These are phyloP conservation scores for Casaregolazyma lundiana DNA, from an alignment of 1,139 yeast genomes.

Conservation along the genomic window DNA sequence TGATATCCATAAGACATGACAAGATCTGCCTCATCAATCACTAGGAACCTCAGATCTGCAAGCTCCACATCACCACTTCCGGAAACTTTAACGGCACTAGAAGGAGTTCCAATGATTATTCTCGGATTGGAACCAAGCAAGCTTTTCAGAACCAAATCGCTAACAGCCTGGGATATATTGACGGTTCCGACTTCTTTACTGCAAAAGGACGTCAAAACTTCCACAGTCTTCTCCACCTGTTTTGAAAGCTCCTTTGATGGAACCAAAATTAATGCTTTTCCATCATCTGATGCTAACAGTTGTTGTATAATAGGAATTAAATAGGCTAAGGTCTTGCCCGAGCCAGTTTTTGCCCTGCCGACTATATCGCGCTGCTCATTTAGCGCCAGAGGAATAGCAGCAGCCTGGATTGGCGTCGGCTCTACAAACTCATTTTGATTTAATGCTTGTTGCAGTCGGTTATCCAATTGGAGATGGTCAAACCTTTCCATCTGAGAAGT, in stretches of 20 bases:
- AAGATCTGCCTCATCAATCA: conserved; percentile 90
- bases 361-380: conserved; percentile 83
- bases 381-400: conserved; percentile 86
- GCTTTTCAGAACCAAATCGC: conserved; percentile 69
- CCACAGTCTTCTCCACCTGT: conserved; percentile 69
- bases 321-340: conserved; percentile 88
- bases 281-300: conserved; percentile 39
- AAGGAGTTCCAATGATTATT: conserved; percentile 82
- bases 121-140: conserved; percentile 69
- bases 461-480: conserved; percentile 49
- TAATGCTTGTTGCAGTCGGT: conserved; percentile 79
- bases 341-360: conserved; percentile 85
- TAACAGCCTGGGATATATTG: conserved; percentile 68
- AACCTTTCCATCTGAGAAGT: conserved; percentile 17
- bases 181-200: conserved; percentile 61
- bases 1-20: conserved; percentile 85
- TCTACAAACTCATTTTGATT: conserved; percentile 65
- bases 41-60: conserved; percentile 58
- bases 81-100: conserved; percentile 54
- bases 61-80: conserved; percentile 35
- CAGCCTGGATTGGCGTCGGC: conserved; percentile 87
- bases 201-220: conserved; percentile 62
- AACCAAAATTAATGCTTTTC: conserved; percentile 53
- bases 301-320: conserved; percentile 71
- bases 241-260: conserved; percentile 83